phyloP scores from a whole-genome alignment of 1,284 basidiomycete genomes.

The Apiotrichum gamsii region DNA sequence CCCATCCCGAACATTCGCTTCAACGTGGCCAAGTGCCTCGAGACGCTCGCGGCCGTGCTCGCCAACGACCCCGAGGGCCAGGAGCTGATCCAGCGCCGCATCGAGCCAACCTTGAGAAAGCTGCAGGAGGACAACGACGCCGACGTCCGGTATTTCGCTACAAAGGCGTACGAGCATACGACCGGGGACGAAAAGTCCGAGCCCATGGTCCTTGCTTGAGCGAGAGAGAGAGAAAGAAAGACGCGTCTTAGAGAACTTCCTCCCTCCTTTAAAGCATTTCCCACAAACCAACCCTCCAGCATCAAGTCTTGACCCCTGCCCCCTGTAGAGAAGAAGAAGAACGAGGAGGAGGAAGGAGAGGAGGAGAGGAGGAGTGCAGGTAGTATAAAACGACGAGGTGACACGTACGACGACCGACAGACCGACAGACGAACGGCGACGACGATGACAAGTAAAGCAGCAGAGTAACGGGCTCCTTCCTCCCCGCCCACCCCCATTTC shows the following conservation, averaged over 20 bases:
- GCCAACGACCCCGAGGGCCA: slow-evolving; percentile 63
- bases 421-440: no score
- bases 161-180: slow-evolving; percentile 46
- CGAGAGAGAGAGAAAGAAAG: no score
- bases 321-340: neutral
- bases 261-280: no score
- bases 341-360: neutral
- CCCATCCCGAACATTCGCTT: slow-evolving; percentile 99
- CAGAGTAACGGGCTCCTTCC: no score
- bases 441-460: no score
- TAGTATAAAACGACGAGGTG: neutral
- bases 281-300: neutral
- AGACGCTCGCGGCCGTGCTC: slow-evolving; percentile 72
- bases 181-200: slow-evolving; percentile 35
- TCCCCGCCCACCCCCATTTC: neutral
- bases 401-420: no score
- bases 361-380: neutral
- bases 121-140: slow-evolving; percentile 88
- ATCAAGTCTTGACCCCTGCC: neutral
- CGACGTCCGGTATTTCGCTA: slow-evolving; percentile 66
- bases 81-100: slow-evolving; percentile 64
- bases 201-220: slow-evolving; percentile 29
- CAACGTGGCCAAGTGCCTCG: slow-evolving; percentile 93
- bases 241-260: no score
- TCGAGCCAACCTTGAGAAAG: slow-evolving; percentile 77